phyloP scores from a whole-genome alignment of 2,329 filamentous ascomycete species.

The Fusarium mexicanum region DNA sequence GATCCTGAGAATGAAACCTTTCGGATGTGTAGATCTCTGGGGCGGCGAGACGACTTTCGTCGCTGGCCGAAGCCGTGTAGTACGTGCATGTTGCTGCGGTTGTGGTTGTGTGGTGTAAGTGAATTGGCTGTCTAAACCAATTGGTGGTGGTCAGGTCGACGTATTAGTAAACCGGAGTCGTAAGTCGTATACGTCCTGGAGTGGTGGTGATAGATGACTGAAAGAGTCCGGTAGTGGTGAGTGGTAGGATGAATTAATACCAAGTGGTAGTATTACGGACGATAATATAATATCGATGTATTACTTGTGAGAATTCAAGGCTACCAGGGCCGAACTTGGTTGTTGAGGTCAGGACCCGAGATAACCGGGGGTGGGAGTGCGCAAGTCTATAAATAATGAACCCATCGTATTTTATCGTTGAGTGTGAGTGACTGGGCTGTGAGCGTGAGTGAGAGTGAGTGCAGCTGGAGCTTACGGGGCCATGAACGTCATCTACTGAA shows the following conservation, averaged over 20 bases:
- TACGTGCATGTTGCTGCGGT: constrained; percentile 47
- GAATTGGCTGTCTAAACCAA: neutral
- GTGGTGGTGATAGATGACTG: neutral
- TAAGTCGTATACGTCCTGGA: constrained; percentile 9
- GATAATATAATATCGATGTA: constrained; percentile 26
- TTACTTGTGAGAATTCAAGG: constrained; percentile 22
- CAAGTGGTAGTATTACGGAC: constrained; percentile 2
- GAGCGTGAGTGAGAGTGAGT: neutral
- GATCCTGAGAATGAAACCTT: constrained; percentile 55
- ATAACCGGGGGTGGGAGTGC: constrained; percentile 28
- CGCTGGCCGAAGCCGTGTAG: constrained; percentile 50
- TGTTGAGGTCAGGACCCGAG: constrained; percentile 1
- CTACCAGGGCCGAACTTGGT: constrained; percentile 25
- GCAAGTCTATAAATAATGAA: constrained; percentile 38
- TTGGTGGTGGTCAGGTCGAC: neutral
- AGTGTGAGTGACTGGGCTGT: neutral
- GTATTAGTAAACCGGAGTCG: neutral
- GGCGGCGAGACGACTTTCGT: constrained; percentile 48
- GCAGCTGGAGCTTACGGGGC: constrained; percentile 19
- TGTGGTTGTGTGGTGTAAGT: neutral
- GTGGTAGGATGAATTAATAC: constrained; percentile 14
- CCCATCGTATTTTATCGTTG: constrained; percentile 23
- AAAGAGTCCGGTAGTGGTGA: neutral
- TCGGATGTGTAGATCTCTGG: constrained; percentile 53
- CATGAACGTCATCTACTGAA: constrained; percentile 34